A percentile compares a stretch with the other conserved stretches of the same genome.
These are phyloP conservation scores for Hansenula lynferdii DNA, from an alignment of 1,139 yeast species.

Conservation along the genomic window DNA sequence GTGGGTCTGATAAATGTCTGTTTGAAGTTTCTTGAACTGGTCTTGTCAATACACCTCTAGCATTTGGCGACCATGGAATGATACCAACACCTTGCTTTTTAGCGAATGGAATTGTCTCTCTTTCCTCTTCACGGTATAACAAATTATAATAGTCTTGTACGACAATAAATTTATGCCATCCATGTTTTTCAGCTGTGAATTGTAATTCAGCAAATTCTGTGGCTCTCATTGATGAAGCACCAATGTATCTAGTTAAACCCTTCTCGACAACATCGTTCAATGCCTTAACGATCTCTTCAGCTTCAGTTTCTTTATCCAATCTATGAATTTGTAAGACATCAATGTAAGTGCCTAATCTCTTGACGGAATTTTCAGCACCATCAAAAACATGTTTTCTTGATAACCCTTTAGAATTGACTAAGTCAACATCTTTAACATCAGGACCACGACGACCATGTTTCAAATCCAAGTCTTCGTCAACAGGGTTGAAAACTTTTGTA, in stretches of 20 bases:
- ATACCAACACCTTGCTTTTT: slow-evolving; percentile 33
- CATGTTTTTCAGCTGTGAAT: slow-evolving; percentile 37
- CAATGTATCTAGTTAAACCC: slow-evolving; percentile 41
- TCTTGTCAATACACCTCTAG: slow-evolving; percentile 39
- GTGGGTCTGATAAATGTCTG: slow-evolving; percentile 14
- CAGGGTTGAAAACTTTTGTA: slow-evolving; percentile 31
- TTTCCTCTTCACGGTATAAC: slow-evolving; percentile 47
- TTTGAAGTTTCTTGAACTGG: slow-evolving; percentile 26
- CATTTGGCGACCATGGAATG: slow-evolving; percentile 50
- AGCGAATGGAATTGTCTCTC: slow-evolving; percentile 43
- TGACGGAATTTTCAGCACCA: slow-evolving; percentile 36
- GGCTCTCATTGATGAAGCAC: slow-evolving; percentile 46
- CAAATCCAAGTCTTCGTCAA: slow-evolving; percentile 18
- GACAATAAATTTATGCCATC: slow-evolving; percentile 43
- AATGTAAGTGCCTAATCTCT: slow-evolving; percentile 45
- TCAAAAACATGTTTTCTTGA: slow-evolving; percentile 45
- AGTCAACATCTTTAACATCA: slow-evolving; percentile 20
- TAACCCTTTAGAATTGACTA: slow-evolving; percentile 32
- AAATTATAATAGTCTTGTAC: slow-evolving; percentile 50
- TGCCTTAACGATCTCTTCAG: slow-evolving; percentile 42
- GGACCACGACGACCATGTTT: slow-evolving; percentile 9
- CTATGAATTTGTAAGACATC: slow-evolving; percentile 47
- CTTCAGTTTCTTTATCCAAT: slow-evolving; percentile 36
- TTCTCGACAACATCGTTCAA: slow-evolving; percentile 40
- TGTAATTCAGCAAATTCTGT: slow-evolving; percentile 41